These are phyloP conservation scores for Ascomycota sp. DNA, from an alignment of 2,329 filamentous ascomycete genomes.

Conservation along the genomic window DNA sequence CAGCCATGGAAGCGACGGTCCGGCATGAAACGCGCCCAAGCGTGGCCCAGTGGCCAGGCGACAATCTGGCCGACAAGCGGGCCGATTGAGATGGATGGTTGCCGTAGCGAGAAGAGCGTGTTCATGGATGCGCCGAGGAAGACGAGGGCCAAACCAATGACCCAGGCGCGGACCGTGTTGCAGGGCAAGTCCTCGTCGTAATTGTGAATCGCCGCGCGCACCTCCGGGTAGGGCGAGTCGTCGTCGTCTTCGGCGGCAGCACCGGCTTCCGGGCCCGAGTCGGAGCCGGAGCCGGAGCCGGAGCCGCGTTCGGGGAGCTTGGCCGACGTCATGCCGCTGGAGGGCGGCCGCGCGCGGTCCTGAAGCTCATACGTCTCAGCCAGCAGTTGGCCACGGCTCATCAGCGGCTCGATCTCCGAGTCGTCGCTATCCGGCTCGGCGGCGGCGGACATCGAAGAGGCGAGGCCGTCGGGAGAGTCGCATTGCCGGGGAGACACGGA, in stretches of 20 bases:
- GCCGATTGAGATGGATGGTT: constrained; percentile 36
- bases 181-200: constrained; percentile 42
- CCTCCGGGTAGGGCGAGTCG: constrained; percentile 44
- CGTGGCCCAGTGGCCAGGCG: constrained; percentile 38
- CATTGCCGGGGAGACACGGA: constrained; percentile 9
- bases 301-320: too few species aligned
- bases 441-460: too few species aligned
- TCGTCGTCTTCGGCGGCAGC: constrained; percentile 16
- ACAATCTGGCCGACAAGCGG: constrained; percentile 40
- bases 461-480: constrained; percentile 6
- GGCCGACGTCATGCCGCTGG: constrained; percentile 3
- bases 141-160: constrained; percentile 34
- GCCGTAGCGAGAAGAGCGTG: constrained; percentile 39
- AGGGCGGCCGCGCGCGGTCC: constrained; percentile 8
- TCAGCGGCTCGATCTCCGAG: constrained; percentile 32
- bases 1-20: constrained; percentile 25
- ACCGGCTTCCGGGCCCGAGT: background rate
- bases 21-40: constrained; percentile 35
- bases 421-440: constrained; percentile 14
- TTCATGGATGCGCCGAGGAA: constrained; percentile 36
- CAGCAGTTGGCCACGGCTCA: constrained; percentile 25
- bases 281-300: too few species aligned
- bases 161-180: constrained; percentile 44
- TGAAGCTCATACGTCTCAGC: constrained; percentile 17
- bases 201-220: constrained; percentile 39